A percentile compares a stretch with the other conserved stretches of the same genome.
Conservation (phyloP, 768 basidiomycete species). For the Megacollybia marginata region DNA sequence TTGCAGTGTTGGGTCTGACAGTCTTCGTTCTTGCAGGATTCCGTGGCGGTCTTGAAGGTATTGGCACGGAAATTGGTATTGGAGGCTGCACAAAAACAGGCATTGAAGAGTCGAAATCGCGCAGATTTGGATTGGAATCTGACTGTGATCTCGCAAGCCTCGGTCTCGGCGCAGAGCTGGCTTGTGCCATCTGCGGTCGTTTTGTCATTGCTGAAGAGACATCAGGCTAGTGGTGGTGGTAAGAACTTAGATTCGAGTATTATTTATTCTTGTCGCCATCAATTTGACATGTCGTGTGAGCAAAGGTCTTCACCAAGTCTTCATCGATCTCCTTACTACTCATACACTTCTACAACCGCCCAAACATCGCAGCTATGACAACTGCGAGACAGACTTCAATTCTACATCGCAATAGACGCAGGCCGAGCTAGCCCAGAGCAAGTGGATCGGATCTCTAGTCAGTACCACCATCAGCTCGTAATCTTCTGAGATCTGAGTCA, state of each 20-base stretch:
- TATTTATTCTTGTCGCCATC: no score
- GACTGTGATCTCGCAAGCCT: background rate
- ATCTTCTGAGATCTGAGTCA: no score
- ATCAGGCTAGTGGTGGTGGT: no score
- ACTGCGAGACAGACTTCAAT: no score
- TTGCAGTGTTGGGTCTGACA: conserved; percentile 9
- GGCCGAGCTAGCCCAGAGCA: no score
- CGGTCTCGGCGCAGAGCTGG: background rate
- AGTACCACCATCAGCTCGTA: no score
- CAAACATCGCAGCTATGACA: background rate
- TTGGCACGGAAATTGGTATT: background rate
- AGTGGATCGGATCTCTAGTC: no score
- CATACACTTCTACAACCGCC: background rate
- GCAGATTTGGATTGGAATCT: background rate
- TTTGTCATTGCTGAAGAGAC: no score
- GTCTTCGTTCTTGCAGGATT: conserved; percentile 4
- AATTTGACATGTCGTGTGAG: no score
- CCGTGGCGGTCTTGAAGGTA: conserved; percentile 2
- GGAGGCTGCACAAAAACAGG: background rate
- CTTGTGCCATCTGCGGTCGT: background rate
- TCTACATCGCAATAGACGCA: no score
- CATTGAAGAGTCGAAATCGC: background rate
- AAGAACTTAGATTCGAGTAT: no score
- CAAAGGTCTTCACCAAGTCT: no score
- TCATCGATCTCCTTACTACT: background rate